Base-by-base conservation (phyloP, 2,329 filamentous ascomycete species). In the Scortechinia acanthostroma region DNA sequence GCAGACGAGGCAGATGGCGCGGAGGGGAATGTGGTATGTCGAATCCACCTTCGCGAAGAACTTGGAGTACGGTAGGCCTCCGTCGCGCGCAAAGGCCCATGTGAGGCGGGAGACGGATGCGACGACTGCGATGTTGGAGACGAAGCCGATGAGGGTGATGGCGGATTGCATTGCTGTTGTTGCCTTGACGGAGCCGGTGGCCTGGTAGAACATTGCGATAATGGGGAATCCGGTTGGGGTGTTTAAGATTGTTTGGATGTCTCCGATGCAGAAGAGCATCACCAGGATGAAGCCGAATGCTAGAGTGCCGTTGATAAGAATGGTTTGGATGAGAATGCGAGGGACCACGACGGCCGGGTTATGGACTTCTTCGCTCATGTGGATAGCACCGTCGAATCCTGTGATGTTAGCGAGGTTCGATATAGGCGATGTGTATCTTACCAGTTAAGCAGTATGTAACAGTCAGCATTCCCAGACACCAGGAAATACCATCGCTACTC, bases 81-180 rank as follows among this genome's bases (percentile, higher is more conserved):
- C 25, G n/a, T 30, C 25, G 10, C 25, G 25, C 25, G 25, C 25
- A 30, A 30, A 30, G 1, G 25, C 25, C 25, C 25, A 30, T 10
- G 25, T 30, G n/a, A 30, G 25, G 10, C 25, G 10, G 10, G 25
- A 30, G 10, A 30, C 25, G n/a, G 25, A 30, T 10, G 25, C n/a
- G 10, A 30, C 54, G 49, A 58, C 57, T 14, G 59, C 53, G 37
- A 66, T 56, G 21, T 57, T 61, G 33, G 57, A 58, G 45, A 58
- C 60, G 30, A 62, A 56, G 3, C 58, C 53, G n/a, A 30, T 30
- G 10, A 30, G 10, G n/a, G 25, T 10, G n/a, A 30, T 30, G 10
- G 10, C 25, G n/a, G 25, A 10, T n/a, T 30, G 25, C 25, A 30
- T 30, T 10, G n/a, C n/a, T 10, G 25, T 30, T 30, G 25, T n/a